Conservation (phyloP, 2,329 filamentous ascomycete genomes). For the Ramularia endophylla region DNA sequence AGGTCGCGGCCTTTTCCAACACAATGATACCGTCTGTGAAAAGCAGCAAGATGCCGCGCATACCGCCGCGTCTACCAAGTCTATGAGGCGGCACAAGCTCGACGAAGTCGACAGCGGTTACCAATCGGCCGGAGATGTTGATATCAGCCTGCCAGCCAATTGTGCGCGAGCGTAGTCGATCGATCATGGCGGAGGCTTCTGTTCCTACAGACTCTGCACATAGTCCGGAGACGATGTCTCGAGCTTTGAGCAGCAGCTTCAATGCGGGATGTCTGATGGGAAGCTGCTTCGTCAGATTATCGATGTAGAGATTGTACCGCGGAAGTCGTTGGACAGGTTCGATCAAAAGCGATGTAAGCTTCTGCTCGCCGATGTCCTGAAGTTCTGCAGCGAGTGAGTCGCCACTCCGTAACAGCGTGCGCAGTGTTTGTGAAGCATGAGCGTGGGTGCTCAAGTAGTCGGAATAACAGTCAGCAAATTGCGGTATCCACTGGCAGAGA, state of each 20-base stretch:
- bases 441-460: slow-evolving; percentile 90
- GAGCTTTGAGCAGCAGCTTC: slow-evolving; percentile 74
- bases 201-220: slow-evolving; percentile 77
- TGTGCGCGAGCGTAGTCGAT: slow-evolving; percentile 49
- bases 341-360: slow-evolving; percentile 83
- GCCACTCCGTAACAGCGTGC: slow-evolving; percentile 66
- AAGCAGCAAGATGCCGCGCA: slow-evolving; percentile 65
- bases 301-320: slow-evolving; percentile 91
- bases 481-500: slow-evolving; percentile 86
- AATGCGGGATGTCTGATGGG: slow-evolving; percentile 82
- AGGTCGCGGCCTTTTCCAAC: slow-evolving; percentile 54
- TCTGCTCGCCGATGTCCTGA: slow-evolving; percentile 80
- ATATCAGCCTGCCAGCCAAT: slow-evolving; percentile 27
- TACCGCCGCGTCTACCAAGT: slow-evolving; percentile 20
- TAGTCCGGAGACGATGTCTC: slow-evolving; percentile 92
- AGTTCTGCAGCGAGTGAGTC: slow-evolving; percentile 77
- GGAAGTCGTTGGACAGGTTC: slow-evolving; percentile 93
- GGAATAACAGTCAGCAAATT: slow-evolving; percentile 84
- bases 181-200: slow-evolving; percentile 68
- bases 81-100: slow-evolving; percentile 71
- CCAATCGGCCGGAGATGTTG: slow-evolving; percentile 68
- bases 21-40: slow-evolving; percentile 79
- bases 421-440: slow-evolving; percentile 75
- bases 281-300: slow-evolving; percentile 83
- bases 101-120: slow-evolving; percentile 72